Base-by-base conservation (phyloP, 2,329 filamentous ascomycete genomes). In the Graphium sp. region DNA sequence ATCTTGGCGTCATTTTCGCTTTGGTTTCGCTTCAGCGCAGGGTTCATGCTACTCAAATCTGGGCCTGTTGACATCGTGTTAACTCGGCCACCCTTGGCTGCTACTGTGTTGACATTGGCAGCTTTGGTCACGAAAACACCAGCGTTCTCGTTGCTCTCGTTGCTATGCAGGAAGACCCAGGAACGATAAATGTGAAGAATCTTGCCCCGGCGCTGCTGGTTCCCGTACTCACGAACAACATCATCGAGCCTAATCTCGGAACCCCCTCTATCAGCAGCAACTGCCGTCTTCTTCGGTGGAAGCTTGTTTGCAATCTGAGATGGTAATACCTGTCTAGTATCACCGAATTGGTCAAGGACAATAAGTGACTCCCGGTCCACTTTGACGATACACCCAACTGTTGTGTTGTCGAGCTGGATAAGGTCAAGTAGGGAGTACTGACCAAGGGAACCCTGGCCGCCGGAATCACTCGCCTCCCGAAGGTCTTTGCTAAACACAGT, bases 401-500 rank as follows among this genome's bases (percentile, higher is more conserved):
- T 95, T 4, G 84, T 76, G 22, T 82, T 73, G 50, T 95, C 87
- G 35, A 98, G 69, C 52, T 95, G 85, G 10, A 98, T 83, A 16
- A 98, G 66, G 48, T 98, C 89, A 41, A 91, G 83, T 19, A 98
- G 72, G 40, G 85, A 79, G 49, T 80, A 95, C 51, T 91, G 81
- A 8, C 83, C 83, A n/a, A 87, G 58, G 18, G 74, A 72, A 17
- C 82, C 79, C 44, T 85, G 75, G 11, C 82, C 84, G 36, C 84
- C 85, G 40, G 84, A 83, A 46, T 95, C 89, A 31, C 82, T 83
- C 17, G 89, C 89, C 50, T 93, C 82, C 39, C 91, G 73, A 35
- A 98, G 57, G 55, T 98, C 89, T 49, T 92, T 94, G 58, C 87
- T 94, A 48, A 98, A 98, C 19, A 98, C 89, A 0, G 85, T 94